A percentile compares a stretch with the other conserved stretches of the same genome.
Conservation (phyloP, 305 asterid species). For the Withania somnifera region DNA sequence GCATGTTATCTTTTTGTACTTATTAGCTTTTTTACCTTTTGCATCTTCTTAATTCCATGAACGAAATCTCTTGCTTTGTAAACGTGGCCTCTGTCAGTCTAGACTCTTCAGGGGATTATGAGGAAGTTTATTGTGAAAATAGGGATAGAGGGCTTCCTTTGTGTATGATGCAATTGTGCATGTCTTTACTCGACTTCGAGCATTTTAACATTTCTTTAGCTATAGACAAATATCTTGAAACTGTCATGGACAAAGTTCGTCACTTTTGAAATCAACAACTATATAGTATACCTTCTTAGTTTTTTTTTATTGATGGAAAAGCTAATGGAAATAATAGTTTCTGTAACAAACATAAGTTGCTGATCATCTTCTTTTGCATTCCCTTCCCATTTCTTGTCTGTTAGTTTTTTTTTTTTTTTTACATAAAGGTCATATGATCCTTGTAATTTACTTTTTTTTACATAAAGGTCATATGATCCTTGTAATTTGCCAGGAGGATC, state of each 20-base stretch:
- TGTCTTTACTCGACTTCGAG: not conserved
- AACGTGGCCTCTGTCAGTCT: not conserved
- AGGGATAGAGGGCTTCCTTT: not conserved
- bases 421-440: constrained; percentile 9
- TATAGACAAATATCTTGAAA: not conserved
- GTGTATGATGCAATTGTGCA: not conserved
- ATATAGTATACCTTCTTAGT: not conserved
- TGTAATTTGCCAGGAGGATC: constrained; percentile 67
- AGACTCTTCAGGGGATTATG: not conserved
- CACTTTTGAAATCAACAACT: not conserved
- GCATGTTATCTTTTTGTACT: not conserved
- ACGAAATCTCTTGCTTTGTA: not conserved
- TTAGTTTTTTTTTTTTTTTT: not conserved
- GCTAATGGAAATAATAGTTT: not conserved
- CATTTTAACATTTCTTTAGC: not conserved
- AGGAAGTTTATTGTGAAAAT: not conserved
- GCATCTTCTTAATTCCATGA: not conserved
- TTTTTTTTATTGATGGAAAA: not conserved
- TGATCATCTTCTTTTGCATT: not conserved
- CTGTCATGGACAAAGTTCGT: not conserved
- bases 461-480: constrained; percentile 10
- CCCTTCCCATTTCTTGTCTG: not conserved
- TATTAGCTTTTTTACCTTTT: not conserved
- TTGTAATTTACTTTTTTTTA: constrained; percentile 19
- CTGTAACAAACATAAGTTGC: not conserved